Conservation (phyloP, 2,329 filamentous ascomycete genomes). For the Ophiostoma sp. region DNA sequence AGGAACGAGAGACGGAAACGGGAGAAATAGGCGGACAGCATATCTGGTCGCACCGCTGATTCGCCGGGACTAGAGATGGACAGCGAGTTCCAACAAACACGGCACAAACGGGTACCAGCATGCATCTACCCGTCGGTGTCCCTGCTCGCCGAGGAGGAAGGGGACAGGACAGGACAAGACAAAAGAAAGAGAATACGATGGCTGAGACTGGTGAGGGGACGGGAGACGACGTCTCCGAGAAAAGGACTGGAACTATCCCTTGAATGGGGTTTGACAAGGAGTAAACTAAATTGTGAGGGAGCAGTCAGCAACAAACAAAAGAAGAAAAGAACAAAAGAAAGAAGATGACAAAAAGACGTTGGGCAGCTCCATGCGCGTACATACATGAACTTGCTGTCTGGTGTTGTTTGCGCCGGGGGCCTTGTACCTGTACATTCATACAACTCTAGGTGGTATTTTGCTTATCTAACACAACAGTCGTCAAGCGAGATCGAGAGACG, state of each 20-base stretch:
- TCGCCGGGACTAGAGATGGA: not conserved
- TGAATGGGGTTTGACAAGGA: not conserved
- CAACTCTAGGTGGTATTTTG: too few species aligned
- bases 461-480: too few species aligned
- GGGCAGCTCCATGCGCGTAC: not conserved
- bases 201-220: not conserved
- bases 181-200: too few species aligned
- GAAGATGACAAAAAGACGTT: not conserved
- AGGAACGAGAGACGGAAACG: not conserved
- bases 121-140: not conserved
- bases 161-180: not conserved
- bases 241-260: not conserved
- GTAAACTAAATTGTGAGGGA: not conserved
- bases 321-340: not conserved
- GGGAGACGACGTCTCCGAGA: not conserved
- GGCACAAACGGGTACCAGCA: not conserved
- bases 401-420: too few species aligned
- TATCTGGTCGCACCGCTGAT: not conserved
- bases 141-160: not conserved
- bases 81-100: not conserved
- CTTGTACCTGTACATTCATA: too few species aligned
- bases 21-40: constrained; percentile 7
- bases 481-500: not conserved
- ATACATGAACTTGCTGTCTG: not conserved
- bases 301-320: not conserved